Conservation (phyloP, 2,329 filamentous ascomycete genomes). For the Boeremia exigua region DNA sequence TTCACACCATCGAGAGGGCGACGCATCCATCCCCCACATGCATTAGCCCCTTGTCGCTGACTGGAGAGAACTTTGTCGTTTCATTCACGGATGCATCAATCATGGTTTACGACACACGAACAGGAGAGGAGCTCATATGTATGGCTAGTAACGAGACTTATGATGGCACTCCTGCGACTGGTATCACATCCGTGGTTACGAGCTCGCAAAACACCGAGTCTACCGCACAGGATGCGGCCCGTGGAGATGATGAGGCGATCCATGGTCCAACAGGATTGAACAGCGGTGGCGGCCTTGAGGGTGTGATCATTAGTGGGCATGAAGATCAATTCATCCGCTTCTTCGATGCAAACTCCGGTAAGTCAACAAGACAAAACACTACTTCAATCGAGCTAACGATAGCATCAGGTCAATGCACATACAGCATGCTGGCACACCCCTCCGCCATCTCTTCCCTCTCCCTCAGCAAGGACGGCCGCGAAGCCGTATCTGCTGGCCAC, state of each 20-base stretch:
- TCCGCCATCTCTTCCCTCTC: conserved; percentile 91
- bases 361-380: conserved; percentile 41
- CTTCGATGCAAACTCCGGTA: conserved; percentile 99
- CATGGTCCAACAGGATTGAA: conserved; percentile 84
- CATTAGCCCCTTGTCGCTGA: conserved; percentile 84
- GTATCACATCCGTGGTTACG: conserved; percentile 89
- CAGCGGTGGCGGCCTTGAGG: conserved; percentile 76
- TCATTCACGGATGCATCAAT: conserved; percentile 90
- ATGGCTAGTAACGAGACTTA: conserved; percentile 97
- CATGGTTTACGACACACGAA: conserved; percentile 88
- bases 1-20: conserved; percentile 81
- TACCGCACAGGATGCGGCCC: conserved; percentile 62
- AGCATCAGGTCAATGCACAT: conserved; percentile 89
- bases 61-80: conserved; percentile 89
- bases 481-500: conserved; percentile 94
- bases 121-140: conserved; percentile 85
- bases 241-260: conserved; percentile 75
- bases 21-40: conserved; percentile 82
- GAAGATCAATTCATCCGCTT: conserved; percentile 96
- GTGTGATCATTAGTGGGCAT: conserved; percentile 93
- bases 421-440: conserved; percentile 97
- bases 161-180: conserved; percentile 79
- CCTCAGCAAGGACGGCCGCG: conserved; percentile 88
- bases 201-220: conserved; percentile 82
- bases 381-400: neutral